Evolutionary conservation across 208 protist species (phyloP), one percentile per base, ranked within the genome.

Genomic region (Acanthamoeba lenticulata): DNA sequence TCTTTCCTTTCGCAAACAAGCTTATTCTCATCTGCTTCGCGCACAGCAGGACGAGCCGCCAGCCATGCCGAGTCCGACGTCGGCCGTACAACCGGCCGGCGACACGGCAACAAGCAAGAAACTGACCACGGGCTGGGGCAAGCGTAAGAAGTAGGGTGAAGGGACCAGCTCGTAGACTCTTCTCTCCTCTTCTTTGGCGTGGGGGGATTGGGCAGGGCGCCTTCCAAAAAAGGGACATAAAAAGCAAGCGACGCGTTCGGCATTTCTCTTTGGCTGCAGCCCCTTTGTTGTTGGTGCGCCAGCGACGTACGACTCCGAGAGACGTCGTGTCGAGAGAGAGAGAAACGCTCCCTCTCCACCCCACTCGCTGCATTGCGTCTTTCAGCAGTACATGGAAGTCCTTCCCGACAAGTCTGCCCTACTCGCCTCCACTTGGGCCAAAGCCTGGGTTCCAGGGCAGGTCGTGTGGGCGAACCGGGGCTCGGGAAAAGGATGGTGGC

Each of bases 101-200:
- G 24, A 17, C 15, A 0, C 55, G 55, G 55, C 17, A 60, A 60
- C 52, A n/a, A n/a, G n/a, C 67, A 77, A 77, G 67, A 77, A 77
- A 27, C 67, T 77, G 29, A 77, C 67, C 67, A 77, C 67, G 67
- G 67, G 67, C 27, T 77, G 67, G 67, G 67, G 67, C 19, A 77
- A 77, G 24, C 67, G 67, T 5, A 77, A 77, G 67, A 77, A 77
- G 29, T 77, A 74, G 65, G 2, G n/a, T 34, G n/a, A 34, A 7
- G 65, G 65, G 15, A n/a, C n/a, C 34, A 19, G 65, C 34, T 24
- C 1, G 9, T 13, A 27, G 9, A 38, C 34, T 24, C 34, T 19
- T 24, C 34, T 74, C 52, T 21, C 3, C 9, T 60, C n/a, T n/a
- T n/a, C n/a, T n/a, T n/a, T n/a, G n/a, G n/a, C n/a, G n/a, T n/a